Evolutionary conservation across 345 rosid genomes (phyloP), one percentile per base, ranked within the genome.

Genomic region (Boechera divaricarpa): DNA sequence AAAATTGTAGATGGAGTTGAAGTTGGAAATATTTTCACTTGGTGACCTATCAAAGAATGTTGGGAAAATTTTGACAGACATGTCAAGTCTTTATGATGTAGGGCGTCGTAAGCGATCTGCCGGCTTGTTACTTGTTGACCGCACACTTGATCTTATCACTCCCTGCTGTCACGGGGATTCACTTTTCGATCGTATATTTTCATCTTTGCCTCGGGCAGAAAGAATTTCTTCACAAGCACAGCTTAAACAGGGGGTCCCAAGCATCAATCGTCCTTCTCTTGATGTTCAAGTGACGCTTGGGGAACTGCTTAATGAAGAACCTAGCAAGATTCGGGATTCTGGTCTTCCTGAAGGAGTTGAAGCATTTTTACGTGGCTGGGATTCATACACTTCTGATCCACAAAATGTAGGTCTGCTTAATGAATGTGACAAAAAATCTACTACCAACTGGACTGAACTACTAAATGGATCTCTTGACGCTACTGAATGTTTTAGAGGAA

Each of bases 41-140:
- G 98, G 99, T 18, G 92, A 89, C 84, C 56, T 87, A 73, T 95
- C 99, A 54, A 92, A 95, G 80, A 81, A 87, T 36, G 89, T 95
- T 53, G 99, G 99, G 78, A 92, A 92, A 83, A 87, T 89, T 74
- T 77, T 95, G 89, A 95, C 92, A 16, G 98, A 92, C 85, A 95
- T 92, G 98, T 90, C 99, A 70, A 92, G 99, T 83, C 94, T 92
- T 68, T 95, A 95, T 75, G 98, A 95, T 81, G 98, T 94, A 18
- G 98, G 97, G 61, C 98, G 98, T 16, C 97, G 96, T 5, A 94
- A 90, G 81, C 87, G 90, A 77, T 74, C 98, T 72, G 95, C 97
- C 0, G 97, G 98, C 41, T 85, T 95, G 79, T 79, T 95, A 74
- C 90, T 95, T 58, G 80, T 95, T 69, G 99, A 92, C 75, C 94